Percentiles rank a stretch among this genome's conserved stretches.
These are phyloP conservation scores for Lipomyces lipofer DNA, from an alignment of 805 yeast species.

Conservation along the genomic window DNA sequence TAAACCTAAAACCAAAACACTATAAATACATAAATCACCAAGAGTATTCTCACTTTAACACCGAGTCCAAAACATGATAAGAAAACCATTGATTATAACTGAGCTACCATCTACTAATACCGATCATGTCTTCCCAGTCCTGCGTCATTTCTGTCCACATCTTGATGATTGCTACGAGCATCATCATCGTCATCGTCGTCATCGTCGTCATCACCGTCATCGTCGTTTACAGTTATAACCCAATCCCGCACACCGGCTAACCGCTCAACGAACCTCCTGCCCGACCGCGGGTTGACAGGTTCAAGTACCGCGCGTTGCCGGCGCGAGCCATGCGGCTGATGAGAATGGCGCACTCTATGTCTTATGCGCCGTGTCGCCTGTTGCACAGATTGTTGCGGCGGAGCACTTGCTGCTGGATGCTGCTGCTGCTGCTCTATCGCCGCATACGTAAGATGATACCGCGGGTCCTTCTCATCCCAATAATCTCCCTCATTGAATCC, in stretches of 20 bases:
- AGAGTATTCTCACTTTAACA: too few relatives aligned
- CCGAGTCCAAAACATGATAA: too few relatives aligned
- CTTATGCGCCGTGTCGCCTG: background rate
- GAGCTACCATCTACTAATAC: too few relatives aligned
- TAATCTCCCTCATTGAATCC: constrained; percentile 51
- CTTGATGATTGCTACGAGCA: too few relatives aligned
- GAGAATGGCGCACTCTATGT: background rate
- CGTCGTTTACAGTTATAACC: constrained; percentile 12
- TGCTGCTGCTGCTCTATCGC: constrained; percentile 4
- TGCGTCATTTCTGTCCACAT: too few relatives aligned
- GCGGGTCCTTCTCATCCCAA: constrained; percentile 44
- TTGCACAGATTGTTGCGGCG: background rate
- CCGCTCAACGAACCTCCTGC: constrained; percentile 15
- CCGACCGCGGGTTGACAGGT: constrained; percentile 11
- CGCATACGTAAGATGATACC: background rate
- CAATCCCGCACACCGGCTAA: constrained; percentile 28
- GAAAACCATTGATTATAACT: too few relatives aligned
- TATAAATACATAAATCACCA: too few relatives aligned
- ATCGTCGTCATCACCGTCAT: background rate
- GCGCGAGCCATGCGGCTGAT: background rate
- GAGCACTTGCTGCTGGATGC: background rate
- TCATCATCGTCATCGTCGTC: too few relatives aligned
- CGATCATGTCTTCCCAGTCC: too few relatives aligned
- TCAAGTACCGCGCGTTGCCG: constrained; percentile 11
- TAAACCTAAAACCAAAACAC: too few relatives aligned